Conservation (phyloP, 192 early-diverging fungal genomes). For the Gaertneriomyces sp. region DNA sequence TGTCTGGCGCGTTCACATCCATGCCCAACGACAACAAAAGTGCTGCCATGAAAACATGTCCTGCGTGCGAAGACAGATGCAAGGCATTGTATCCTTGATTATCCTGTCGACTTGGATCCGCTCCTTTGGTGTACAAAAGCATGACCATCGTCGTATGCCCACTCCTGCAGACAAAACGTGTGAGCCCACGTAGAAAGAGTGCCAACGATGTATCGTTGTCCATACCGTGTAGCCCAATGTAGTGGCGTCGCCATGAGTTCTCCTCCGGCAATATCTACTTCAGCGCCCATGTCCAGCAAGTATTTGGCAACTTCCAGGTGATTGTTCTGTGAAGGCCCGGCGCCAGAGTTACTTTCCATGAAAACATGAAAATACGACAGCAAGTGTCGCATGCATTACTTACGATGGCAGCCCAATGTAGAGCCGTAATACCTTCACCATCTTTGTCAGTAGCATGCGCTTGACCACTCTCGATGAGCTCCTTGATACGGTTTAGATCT, state of each 20-base stretch:
- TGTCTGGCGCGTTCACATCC: constrained; percentile 71
- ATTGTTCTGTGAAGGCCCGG: constrained; percentile 45
- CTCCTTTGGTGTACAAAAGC: constrained; percentile 72
- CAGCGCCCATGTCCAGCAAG: constrained; percentile 73
- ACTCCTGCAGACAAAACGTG: constrained; percentile 44
- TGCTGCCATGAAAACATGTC: constrained; percentile 68
- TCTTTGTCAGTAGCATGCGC: constrained; percentile 56
- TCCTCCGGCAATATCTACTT: constrained; percentile 70
- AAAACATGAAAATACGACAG: background rate
- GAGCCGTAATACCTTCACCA: constrained; percentile 63
- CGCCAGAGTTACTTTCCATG: background rate
- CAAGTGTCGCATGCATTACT: constrained; percentile 5
- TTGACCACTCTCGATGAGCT: constrained; percentile 56
- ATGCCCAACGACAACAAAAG: constrained; percentile 70
- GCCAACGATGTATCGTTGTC: background rate
- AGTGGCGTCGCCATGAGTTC: constrained; percentile 82
- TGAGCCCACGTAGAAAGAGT: background rate
- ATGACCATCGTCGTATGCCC: constrained; percentile 71
- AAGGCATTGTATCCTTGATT: constrained; percentile 85
- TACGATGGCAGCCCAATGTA: constrained; percentile 83
- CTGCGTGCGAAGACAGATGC: constrained; percentile 85
- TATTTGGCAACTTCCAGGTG: constrained; percentile 67
- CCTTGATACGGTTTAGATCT: constrained; percentile 50
- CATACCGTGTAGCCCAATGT: constrained; percentile 87
- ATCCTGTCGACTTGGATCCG: constrained; percentile 68